Evolutionary conservation across 2,329 filamentous ascomycete species (phyloP).

Genomic region (Biscogniauxia sp.): DNA sequence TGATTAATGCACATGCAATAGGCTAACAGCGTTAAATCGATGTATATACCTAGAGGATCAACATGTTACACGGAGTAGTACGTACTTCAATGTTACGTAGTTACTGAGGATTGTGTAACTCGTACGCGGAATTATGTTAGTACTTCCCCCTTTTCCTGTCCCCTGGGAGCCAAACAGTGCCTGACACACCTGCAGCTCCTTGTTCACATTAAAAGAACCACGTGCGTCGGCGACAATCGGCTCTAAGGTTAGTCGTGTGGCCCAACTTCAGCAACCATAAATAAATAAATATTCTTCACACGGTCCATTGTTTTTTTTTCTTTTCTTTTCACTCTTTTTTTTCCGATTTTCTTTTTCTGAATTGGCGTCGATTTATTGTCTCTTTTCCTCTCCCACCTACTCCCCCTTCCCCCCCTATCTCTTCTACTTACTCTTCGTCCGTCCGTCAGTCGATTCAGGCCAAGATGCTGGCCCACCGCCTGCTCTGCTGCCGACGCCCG

Average conservation of each 20-base stretch:
- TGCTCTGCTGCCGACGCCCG: slow-evolving; percentile 17
- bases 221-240: not conserved
- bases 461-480: slow-evolving; percentile 19
- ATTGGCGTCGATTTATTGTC: not conserved
- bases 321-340: no score
- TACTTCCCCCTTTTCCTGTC: not conserved
- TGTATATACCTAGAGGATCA: no score
- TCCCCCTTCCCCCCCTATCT: no score
- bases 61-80: no score
- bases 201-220: no score
- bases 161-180: no score
- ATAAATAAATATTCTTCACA: not conserved
- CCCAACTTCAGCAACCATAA: not conserved
- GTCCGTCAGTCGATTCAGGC: not conserved
- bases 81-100: no score
- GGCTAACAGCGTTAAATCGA: no score
- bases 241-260: not conserved
- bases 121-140: not conserved
- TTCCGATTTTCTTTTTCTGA: not conserved
- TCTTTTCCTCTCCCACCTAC: no score
- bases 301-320: not conserved
- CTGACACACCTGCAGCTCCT: no score
- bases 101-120: not conserved
- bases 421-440: not conserved
- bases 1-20: no score